These are phyloP conservation scores for Chiua virens DNA, from an alignment of 768 basidiomycete species.

Conservation along the genomic window DNA sequence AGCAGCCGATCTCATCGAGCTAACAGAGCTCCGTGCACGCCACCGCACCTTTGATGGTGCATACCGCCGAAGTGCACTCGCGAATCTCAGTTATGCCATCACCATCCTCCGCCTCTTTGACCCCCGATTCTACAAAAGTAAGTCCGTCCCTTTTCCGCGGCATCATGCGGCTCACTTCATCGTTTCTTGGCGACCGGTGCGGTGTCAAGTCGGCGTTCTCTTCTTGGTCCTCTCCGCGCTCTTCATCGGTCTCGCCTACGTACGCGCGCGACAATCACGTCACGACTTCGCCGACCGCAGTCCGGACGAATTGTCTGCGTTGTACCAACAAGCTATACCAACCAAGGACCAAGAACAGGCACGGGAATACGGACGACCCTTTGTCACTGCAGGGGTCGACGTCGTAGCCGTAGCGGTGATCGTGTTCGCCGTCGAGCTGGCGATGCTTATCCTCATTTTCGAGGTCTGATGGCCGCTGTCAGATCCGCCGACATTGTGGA, in stretches of 20 bases:
- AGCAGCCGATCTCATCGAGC: constrained; percentile 54
- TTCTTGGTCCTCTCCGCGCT: constrained; percentile 62
- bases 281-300: constrained; percentile 76
- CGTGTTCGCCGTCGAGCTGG: constrained; percentile 65
- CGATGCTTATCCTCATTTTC: constrained; percentile 62
- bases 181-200: not conserved
- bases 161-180: not conserved
- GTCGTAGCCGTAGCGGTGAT: constrained; percentile 55
- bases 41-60: constrained; percentile 84
- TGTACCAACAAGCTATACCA: constrained; percentile 40
- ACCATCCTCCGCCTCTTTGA: constrained; percentile 82
- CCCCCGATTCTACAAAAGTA: constrained; percentile 67
- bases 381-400: constrained; percentile 79
- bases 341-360: constrained; percentile 62
- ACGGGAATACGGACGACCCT: constrained; percentile 73
- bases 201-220: constrained; percentile 51
- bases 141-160: not conserved
- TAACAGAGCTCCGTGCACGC: constrained; percentile 75
- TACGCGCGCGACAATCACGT: constrained; percentile 62
- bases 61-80: constrained; percentile 73
- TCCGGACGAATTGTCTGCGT: constrained; percentile 31
- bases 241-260: constrained; percentile 56
- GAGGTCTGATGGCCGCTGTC: constrained; percentile 23
- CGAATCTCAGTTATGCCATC: constrained; percentile 70
- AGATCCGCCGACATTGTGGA: not conserved